Evolutionary conservation across 2,329 filamentous ascomycete species (phyloP), one percentile per base, ranked within the genome.

Genomic region (Aspergillus piperis): DNA sequence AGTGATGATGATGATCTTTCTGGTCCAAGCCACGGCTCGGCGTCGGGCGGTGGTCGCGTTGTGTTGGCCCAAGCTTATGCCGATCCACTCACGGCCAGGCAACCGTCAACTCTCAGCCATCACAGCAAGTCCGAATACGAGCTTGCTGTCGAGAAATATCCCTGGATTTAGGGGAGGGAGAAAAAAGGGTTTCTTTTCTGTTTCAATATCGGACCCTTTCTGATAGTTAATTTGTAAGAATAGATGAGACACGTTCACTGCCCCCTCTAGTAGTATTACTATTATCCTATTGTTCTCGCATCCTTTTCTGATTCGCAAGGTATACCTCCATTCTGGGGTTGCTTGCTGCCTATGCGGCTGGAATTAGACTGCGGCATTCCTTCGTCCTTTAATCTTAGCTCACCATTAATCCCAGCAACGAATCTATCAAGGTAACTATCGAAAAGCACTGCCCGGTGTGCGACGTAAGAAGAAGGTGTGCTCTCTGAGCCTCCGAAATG

Each of bases 41-140:
- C 47, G 44, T 49, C 44, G 21, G 47, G 47, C n/a, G 47, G 25
- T 49, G 25, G 47, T 49, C 47, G 58, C 60, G 50, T 64, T 58
- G 39, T 58, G 38, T 44, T 62, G 54, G 50, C 36, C 48, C 55
- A 59, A 54, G 60, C 54, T 58, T 38, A 25, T 44, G 39, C 30
- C 50, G 42, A 42, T 58, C 62, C 61, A 63, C 62, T 41, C 50
- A 30, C 30, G 41, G 17, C 47, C 44, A 62, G 58, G 60, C 62
- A 63, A 42, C 61, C 47, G 25, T 30, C n/a, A 50, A 50, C 47
- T 10, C 39, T 55, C 27, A 21, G 30, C 4, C 17, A 21, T 54
- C 25, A 8, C 25, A 27, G 25, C 2, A 44, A 30, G 47, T 5
- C 15, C 47, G 47, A 32, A 50, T 50, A 50, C 47, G 47, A 50